Percentiles rank a stretch among this genome's conserved stretches.
These are phyloP conservation scores for Aureobasidium melanogenum DNA, from an alignment of 2,329 filamentous ascomycete genomes.

Conservation along the genomic window DNA sequence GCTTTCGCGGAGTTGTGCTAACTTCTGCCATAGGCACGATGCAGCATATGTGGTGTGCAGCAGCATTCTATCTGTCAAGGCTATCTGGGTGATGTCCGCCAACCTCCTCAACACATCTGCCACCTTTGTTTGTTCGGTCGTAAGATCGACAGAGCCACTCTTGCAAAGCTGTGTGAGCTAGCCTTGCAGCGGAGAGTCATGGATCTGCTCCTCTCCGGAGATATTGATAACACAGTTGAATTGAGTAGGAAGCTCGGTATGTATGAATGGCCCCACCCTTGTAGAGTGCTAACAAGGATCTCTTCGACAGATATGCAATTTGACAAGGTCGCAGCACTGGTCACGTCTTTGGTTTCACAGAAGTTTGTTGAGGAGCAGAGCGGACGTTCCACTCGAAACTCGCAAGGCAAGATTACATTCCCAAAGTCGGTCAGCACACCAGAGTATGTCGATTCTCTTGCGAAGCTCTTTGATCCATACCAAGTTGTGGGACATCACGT, in stretches of 20 bases:
- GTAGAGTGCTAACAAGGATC: neutral
- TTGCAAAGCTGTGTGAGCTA: neutral
- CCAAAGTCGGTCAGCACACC: neutral
- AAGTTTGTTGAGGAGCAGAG: neutral
- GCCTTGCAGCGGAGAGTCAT: neutral
- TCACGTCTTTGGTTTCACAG: neutral
- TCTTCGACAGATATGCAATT: neutral
- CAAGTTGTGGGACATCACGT: slow-evolving; percentile 5
- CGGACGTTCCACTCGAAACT: neutral
- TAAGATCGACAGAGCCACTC: neutral
- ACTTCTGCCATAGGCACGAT: slow-evolving; percentile 26
- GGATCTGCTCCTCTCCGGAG: neutral
- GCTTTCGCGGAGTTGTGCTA: neutral
- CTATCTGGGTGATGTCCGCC: slow-evolving; percentile 25
- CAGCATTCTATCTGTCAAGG: slow-evolving; percentile 37
- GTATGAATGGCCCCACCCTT: neutral
- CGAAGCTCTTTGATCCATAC: neutral
- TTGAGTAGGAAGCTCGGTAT: neutral
- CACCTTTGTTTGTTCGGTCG: slow-evolving; percentile 31
- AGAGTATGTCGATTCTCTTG: neutral
- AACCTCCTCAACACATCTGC: slow-evolving; percentile 32
- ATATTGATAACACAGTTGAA: neutral
- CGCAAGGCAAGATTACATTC: neutral
- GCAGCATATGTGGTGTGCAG: slow-evolving; percentile 30
- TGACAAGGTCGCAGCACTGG: neutral